Conservation (phyloP, 257 asterid genomes). For the Oldenlandia corymbosa region DNA sequence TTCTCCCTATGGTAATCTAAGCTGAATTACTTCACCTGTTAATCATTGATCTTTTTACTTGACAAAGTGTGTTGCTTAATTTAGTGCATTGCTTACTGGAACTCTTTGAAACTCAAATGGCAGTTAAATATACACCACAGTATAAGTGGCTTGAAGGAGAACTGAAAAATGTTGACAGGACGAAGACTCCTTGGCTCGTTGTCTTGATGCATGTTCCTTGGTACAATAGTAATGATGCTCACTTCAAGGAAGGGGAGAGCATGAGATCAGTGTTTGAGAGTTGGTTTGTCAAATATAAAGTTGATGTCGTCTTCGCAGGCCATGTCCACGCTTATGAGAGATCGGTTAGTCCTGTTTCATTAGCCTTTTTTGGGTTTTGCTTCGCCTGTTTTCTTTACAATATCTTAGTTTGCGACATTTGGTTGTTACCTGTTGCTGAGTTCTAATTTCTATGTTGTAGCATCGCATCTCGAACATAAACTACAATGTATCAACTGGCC, state of each 20-base stretch:
- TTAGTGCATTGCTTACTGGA: too few relatives aligned
- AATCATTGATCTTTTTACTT: conserved; percentile 1
- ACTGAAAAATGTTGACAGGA: conserved; percentile 66
- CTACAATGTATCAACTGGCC: conserved; percentile 41
- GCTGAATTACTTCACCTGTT: neutral
- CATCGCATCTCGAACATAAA: conserved; percentile 75
- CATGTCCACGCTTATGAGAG: conserved; percentile 97
- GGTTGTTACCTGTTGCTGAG: neutral
- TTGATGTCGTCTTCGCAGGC: conserved; percentile 87
- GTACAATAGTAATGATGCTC: conserved; percentile 87
- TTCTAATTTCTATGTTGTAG: conserved; percentile 33
- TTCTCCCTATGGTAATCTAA: conserved; percentile 90
- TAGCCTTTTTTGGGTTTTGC: neutral
- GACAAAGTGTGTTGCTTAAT: too few relatives aligned
- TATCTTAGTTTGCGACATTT: too few relatives aligned
- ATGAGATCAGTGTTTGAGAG: conserved; percentile 77
- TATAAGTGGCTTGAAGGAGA: conserved; percentile 79
- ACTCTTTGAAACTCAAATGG: conserved; percentile 9
- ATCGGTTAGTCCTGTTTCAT: conserved; percentile 56
- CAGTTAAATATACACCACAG: conserved; percentile 97
- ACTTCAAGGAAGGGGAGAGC: conserved; percentile 94
- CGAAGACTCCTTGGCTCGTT: conserved; percentile 93
- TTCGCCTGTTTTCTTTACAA: neutral
- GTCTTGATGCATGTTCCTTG: conserved; percentile 91
- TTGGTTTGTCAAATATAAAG: conserved; percentile 84